Percentiles rank a stretch among this genome's conserved stretches.
Evolutionary conservation across 129 eudicot species (phyloP).

Genomic region (carrot (Daucus carota)): DNA sequence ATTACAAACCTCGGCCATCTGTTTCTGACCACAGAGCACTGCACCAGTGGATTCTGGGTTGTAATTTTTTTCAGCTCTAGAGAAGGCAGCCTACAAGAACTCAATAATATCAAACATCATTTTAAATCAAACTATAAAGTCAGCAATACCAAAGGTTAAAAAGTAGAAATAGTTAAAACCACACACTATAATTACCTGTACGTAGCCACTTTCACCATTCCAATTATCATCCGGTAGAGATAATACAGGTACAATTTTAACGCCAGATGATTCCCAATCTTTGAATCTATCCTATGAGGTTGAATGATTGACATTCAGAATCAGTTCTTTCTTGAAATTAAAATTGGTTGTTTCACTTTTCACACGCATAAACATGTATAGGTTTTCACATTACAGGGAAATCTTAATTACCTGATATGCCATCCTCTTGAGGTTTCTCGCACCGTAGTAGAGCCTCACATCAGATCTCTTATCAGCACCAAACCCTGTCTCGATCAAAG

Average conservation of each 20-base stretch:
- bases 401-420: slow-evolving; percentile 68
- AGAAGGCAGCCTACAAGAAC: slow-evolving; percentile 68
- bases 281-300: slow-evolving; percentile 66
- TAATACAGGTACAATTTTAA: slow-evolving; percentile 70
- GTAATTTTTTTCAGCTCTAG: slow-evolving; percentile 46
- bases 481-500: slow-evolving; percentile 85
- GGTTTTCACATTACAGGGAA: not conserved
- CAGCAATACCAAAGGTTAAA: not conserved
- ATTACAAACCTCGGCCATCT: slow-evolving; percentile 74
- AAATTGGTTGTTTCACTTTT: not conserved
- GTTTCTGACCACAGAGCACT: slow-evolving; percentile 74
- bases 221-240: slow-evolving; percentile 79
- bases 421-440: slow-evolving; percentile 85
- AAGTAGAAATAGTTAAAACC: not conserved
- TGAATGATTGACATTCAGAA: slow-evolving; percentile 9
- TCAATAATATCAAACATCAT: not conserved
- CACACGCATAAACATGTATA: not conserved
- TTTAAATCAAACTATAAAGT: no score
- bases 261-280: slow-evolving; percentile 91
- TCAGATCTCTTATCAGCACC: slow-evolving; percentile 86
- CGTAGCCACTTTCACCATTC: slow-evolving; percentile 80
- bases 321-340: not conserved
- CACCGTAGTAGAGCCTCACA: slow-evolving; percentile 88
- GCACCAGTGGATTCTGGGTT: slow-evolving; percentile 70
- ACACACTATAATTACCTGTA: slow-evolving; percentile 46